Evolutionary conservation across 2,329 filamentous ascomycete species (phyloP).

Genomic region (Apiospora marii): DNA sequence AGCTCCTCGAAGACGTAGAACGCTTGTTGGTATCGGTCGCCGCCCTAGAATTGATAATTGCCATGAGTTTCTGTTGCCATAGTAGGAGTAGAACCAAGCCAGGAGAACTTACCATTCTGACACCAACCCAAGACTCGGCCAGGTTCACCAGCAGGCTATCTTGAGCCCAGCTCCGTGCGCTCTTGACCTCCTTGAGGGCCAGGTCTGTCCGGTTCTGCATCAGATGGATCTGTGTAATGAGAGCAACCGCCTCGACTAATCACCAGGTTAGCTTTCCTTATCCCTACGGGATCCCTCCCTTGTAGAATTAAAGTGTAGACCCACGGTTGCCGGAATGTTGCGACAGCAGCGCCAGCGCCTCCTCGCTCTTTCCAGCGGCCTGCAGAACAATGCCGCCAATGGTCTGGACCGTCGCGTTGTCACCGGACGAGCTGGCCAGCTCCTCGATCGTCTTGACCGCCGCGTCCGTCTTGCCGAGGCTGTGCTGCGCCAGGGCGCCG

Average conservation of each 20-base stretch:
- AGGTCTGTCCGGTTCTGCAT: conserved; percentile 91
- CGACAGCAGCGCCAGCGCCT: conserved; percentile 79
- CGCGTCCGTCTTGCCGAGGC: conserved; percentile 64
- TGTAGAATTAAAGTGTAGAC: conserved; percentile 44
- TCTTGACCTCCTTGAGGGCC: conserved; percentile 85
- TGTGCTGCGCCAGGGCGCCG: conserved; percentile 75
- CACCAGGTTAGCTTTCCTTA: background rate
- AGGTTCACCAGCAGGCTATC: conserved; percentile 93
- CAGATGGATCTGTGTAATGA: conserved; percentile 92
- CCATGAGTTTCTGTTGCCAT: conserved; percentile 37
- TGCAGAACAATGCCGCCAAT: conserved; percentile 84
- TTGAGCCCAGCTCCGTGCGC: conserved; percentile 92
- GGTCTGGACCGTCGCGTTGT: conserved; percentile 84
- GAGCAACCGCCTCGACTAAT: conserved; percentile 76
- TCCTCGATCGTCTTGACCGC: conserved; percentile 71
- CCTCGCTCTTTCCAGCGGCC: conserved; percentile 80
- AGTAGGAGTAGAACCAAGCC: background rate
- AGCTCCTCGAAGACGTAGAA: conserved; percentile 99
- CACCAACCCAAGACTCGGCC: conserved; percentile 92
- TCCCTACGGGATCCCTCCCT: conserved; percentile 30
- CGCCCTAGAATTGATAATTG: conserved; percentile 69
- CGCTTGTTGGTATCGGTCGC: conserved; percentile 93
- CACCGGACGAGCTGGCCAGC: conserved; percentile 70
- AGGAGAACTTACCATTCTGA: conserved; percentile 73
- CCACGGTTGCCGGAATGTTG: conserved; percentile 87